Evolutionary conservation across 1,284 basidiomycete species (phyloP), one percentile per base, ranked within the genome.

Genomic region (Sparassis latifolia): DNA sequence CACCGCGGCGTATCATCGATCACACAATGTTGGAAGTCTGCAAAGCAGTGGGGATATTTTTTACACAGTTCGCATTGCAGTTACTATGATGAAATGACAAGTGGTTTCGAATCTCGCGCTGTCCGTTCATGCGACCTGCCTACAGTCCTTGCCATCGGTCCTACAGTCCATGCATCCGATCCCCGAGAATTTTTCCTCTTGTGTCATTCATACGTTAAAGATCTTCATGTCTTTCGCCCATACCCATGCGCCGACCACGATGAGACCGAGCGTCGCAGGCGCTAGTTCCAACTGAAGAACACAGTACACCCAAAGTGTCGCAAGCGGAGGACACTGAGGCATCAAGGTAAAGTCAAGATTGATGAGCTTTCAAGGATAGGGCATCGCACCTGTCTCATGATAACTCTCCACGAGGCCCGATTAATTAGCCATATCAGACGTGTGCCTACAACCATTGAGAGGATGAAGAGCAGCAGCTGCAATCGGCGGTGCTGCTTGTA

Each of bases 341-440:
- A 3, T 3, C 38, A 10, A 10, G 32, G 27, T 10, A 7, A 12
- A 44, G 35, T 32, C 20, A 10, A 6, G 35, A 20, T 33, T 45
- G 44, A 38, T 43, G 28, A 46, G 27, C 20, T 20, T 20, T 20
- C 20, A 42, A 28, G 7, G n/a, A 33, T 10, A 51, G 42, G n/a
- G 35, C 39, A 37, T 52, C 6, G 62, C 69, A 86, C 88, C 76
- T 90, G 86, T 40, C 74, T 75, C 72, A 90, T 87, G 55, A 84
- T 85, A 33, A 75, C 72, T 33, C 75, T 57, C 81, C 84, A 89
- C 4, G 77, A 77, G 20, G 77, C 79, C 40, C 71, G 72, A 58
- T 88, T 86, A 53, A 89, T 67, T n/a, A 85, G 67, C 65, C 78
- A 89, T 49, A 90, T 73, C 68, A 89, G 69, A 45, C 88, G 74